A percentile compares a stretch with the other conserved stretches of the same genome.
Evolutionary conservation across 176 grass and related monocot genomes (phyloP).

Genomic region (Coix lacrymajobi): DNA sequence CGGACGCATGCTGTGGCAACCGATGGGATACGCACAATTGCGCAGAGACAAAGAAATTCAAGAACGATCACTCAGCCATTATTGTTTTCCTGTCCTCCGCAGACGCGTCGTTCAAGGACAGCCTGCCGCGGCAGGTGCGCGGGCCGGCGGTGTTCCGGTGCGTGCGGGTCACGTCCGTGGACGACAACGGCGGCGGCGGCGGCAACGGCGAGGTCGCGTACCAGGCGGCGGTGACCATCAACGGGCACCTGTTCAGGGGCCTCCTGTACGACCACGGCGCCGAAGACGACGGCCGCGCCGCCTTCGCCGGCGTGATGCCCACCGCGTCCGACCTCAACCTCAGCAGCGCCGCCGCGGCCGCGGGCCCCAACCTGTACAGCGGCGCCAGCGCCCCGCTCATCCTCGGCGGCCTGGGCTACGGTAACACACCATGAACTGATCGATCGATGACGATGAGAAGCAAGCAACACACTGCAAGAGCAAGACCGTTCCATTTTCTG

Average conservation of each 20-base stretch:
- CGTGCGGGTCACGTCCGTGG: slow-evolving; percentile 77
- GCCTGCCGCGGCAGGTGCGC: slow-evolving; percentile 74
- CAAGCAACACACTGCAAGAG: neutral
- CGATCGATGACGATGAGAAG: neutral
- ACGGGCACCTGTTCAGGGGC: slow-evolving; percentile 86
- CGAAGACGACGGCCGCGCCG: slow-evolving; percentile 32
- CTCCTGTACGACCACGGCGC: slow-evolving; percentile 88
- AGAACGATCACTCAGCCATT: neutral
- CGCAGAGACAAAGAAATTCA: neutral
- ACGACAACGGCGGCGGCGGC: slow-evolving; percentile 34
- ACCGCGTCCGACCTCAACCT: slow-evolving; percentile 89
- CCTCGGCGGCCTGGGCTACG: slow-evolving; percentile 57
- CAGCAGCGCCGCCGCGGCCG: slow-evolving; percentile 43
- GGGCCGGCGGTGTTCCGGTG: slow-evolving; percentile 91
- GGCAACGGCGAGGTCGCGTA: slow-evolving; percentile 72
- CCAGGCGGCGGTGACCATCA: slow-evolving; percentile 84
- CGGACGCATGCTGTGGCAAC: neutral
- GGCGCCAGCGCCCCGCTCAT: slow-evolving; percentile 43
- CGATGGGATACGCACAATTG: neutral
- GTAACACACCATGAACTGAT: slow-evolving; percentile 58
- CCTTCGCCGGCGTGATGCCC: slow-evolving; percentile 15
- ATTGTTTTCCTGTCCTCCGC: neutral
- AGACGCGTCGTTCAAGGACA: slow-evolving; percentile 61
- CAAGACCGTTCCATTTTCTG: neutral
- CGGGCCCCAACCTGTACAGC: slow-evolving; percentile 41